Evolutionary conservation across 2,329 filamentous ascomycete species (phyloP).

Genomic region (Tolypocladium capitatum): DNA sequence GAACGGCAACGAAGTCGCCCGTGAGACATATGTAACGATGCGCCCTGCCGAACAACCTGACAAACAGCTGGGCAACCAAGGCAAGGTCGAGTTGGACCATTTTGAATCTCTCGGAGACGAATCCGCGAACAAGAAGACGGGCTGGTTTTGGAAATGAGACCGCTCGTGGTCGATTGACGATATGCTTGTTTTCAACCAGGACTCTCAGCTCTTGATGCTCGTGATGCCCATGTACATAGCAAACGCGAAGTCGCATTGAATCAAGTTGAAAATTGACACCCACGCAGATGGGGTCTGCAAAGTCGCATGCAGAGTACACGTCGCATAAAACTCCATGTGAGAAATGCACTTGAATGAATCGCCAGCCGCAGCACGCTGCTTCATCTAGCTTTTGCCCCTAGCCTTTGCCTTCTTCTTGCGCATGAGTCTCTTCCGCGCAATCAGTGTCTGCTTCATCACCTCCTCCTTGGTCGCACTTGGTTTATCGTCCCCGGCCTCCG

Average conservation of each 20-base stretch:
- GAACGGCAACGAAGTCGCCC: conserved; percentile 27
- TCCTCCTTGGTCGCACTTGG: conserved; percentile 21
- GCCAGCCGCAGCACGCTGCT: not conserved
- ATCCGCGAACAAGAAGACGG: conserved; percentile 12
- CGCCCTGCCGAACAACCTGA: conserved; percentile 11
- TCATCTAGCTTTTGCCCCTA: conserved; percentile 11
- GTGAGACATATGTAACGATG: conserved; percentile 21
- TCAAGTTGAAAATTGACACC: not conserved
- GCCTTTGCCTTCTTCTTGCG: conserved; percentile 50
- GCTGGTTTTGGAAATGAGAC: conserved; percentile 29
- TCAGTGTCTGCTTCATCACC: conserved; percentile 56
- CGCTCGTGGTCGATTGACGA: no score
- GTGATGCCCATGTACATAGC: not conserved
- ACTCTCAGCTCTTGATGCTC: not conserved
- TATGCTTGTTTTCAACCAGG: not conserved
- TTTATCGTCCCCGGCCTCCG: conserved; percentile 10
- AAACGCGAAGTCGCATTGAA: not conserved
- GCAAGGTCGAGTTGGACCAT: conserved; percentile 3
- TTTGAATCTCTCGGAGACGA: not conserved
- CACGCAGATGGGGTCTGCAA: not conserved
- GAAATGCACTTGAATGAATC: not conserved
- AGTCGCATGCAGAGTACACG: not conserved
- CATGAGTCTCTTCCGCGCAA: conserved; percentile 70
- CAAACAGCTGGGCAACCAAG: conserved; percentile 6
- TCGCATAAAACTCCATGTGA: not conserved